Percentiles rank a stretch among this genome's conserved stretches.
Evolutionary conservation across 2,329 filamentous ascomycete genomes (phyloP).

Genomic region (Didymosphaeria variabile): DNA sequence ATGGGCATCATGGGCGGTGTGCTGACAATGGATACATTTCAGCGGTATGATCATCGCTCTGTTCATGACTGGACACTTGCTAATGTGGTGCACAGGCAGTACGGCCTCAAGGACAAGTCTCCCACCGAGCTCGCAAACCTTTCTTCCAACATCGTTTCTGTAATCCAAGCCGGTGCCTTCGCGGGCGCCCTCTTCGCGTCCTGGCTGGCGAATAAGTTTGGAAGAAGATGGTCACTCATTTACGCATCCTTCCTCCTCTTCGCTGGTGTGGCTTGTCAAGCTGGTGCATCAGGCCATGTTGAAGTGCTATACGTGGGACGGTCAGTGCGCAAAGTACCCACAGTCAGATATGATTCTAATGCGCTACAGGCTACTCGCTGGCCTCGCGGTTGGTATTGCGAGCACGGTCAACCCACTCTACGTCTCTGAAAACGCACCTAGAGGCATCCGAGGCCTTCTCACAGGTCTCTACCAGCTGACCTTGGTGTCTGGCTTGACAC

Average conservation of each 20-base stretch:
- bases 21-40: constrained; percentile 67
- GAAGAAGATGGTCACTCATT: constrained; percentile 66
- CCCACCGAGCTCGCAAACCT: constrained; percentile 61
- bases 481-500: constrained; percentile 60
- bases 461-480: constrained; percentile 70
- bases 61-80: constrained; percentile 21
- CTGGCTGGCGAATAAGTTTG: constrained; percentile 63
- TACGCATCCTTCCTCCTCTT: constrained; percentile 65
- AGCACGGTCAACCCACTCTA: constrained; percentile 68
- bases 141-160: constrained; percentile 73
- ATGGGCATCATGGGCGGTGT: constrained; percentile 75
- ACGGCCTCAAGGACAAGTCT: constrained; percentile 57
- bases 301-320: constrained; percentile 72
- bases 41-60: constrained; percentile 55
- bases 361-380: constrained; percentile 58
- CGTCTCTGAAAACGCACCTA: constrained; percentile 67
- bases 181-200: constrained; percentile 67
- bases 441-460: constrained; percentile 66
- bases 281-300: constrained; percentile 66
- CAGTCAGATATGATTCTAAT: constrained; percentile 20
- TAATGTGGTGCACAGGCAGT: constrained; percentile 55
- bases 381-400: constrained; percentile 61
- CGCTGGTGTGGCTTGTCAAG: constrained; percentile 71
- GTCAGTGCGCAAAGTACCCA: constrained; percentile 41
- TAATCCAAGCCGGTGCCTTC: constrained; percentile 73